These are phyloP conservation scores for Auxenochlorella pyrenoidosa DNA, from an alignment of 139 green algal genomes.

Conservation along the genomic window DNA sequence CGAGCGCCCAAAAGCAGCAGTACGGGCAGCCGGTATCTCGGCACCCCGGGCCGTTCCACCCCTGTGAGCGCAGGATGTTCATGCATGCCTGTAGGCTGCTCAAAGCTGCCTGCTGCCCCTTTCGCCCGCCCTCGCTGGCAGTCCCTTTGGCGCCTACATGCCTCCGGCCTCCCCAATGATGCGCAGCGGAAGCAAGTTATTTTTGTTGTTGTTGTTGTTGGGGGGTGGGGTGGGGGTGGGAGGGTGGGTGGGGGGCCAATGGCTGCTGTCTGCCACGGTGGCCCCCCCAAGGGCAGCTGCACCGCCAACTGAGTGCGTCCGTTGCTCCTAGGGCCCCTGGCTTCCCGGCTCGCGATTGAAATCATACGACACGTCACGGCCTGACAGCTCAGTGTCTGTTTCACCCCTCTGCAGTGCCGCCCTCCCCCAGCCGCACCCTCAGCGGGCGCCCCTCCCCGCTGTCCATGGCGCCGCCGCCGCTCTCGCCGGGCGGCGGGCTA, in stretches of 20 bases:
- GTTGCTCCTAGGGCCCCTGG: no score
- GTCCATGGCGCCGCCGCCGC: not conserved
- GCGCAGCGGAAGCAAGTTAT: not conserved
- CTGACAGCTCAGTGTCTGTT: not conserved
- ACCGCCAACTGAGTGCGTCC: no score
- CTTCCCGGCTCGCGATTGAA: no score
- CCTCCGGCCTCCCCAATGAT: not conserved
- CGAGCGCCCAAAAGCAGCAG: not conserved
- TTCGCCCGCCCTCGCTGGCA: not conserved
- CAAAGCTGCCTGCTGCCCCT: not conserved
- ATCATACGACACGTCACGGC: no score
- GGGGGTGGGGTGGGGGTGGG: no score
- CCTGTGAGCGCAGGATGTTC: no score
- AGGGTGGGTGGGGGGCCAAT: not conserved
- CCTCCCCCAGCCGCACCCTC: constrained; percentile 10
- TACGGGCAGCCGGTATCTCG: no score
- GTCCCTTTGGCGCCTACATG: constrained; percentile 14
- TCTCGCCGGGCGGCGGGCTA: not conserved
- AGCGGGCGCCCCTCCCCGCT: constrained; percentile 16
- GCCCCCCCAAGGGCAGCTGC: no score
- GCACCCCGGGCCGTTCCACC: not conserved
- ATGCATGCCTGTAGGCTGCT: not conserved
- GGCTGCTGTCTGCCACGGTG: no score
- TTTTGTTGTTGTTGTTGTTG: no score
- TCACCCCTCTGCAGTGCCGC: not conserved